Base-by-base conservation (phyloP, 2,329 filamentous ascomycete species). In the Cryphonectria japonica region DNA sequence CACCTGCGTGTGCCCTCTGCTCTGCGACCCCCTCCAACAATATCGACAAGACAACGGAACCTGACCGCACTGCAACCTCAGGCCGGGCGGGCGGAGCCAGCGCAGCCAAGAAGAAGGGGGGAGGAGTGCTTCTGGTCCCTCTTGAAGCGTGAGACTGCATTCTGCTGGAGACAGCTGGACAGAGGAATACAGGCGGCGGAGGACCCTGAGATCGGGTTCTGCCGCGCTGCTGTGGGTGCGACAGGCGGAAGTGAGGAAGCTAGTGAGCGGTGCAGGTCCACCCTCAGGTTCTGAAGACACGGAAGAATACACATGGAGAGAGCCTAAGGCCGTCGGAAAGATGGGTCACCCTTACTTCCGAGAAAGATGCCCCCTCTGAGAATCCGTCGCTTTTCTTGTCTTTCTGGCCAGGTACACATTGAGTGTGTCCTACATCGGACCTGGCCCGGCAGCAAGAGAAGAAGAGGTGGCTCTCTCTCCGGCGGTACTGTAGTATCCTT, bases 401-500 rank as follows among this genome's bases (percentile, higher is more conserved):
- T 7, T 9, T 43, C 37, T 64, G 9, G 34, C 6, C 34, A 34
- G 34, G 50, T 26, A 26, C 52, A 2, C n/a, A 11, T 63, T 22
- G 60, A 41, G 11, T 37, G 16, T 22, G 63, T 65, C 63, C 63
- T 65, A 65, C 43, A 50, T 65, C 63, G 63, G 63, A 65, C n/a
- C 19, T 2, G 62, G 13, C 62, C 41, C 29, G 62, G 41, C 62
- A 65, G 26, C n/a, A 26, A 32, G 22, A 50, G 22, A 22, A n/a
- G 11, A 19, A n/a, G 2, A 19, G 22, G 63, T 11, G 29, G 39
- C n/a, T 26, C 37, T n/a, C 19, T n/a, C 19, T 34, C 37, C 39
- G 39, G 39, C 29, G n/a, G 37, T 6, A n/a, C n/a, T 32, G 43
- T 34, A 37, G 37, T 13, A n/a, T 29, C 11, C 22, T 43, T n/a